phyloP scores from a whole-genome alignment of 2,329 filamentous ascomycete species.

The Monosporascus sp. region DNA sequence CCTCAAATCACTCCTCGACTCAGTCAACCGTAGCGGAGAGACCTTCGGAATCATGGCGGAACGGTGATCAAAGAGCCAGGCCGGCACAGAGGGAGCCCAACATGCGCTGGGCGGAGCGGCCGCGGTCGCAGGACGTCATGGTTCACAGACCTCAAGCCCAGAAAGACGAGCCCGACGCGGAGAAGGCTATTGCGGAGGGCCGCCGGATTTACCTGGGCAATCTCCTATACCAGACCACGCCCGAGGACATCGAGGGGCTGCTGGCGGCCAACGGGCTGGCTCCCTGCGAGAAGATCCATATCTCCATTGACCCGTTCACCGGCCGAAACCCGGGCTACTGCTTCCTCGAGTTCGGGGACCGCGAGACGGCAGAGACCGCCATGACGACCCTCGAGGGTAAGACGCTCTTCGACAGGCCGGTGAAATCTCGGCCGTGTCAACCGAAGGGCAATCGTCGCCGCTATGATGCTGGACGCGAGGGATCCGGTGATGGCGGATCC shows the following conservation, averaged over 20 bases:
- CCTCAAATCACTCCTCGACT: neutral
- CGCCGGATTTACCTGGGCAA: constrained; percentile 60
- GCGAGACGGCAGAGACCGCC: constrained; percentile 51
- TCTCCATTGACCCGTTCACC: constrained; percentile 63
- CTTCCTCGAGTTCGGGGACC: constrained; percentile 61
- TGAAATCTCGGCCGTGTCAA: constrained; percentile 62
- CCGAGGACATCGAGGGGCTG: constrained; percentile 30
- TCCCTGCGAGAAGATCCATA: constrained; percentile 52
- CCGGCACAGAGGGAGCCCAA: neutral
- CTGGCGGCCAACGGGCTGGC: constrained; percentile 29
- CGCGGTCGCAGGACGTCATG: constrained; percentile 1
- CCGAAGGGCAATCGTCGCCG: constrained; percentile 36
- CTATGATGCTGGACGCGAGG: constrained; percentile 10
- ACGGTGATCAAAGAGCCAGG: neutral
- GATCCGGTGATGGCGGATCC: constrained; percentile 21
- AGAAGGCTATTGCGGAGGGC: constrained; percentile 22
- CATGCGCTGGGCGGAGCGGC: neutral
- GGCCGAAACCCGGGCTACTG: constrained; percentile 69
- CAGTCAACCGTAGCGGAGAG: neutral
- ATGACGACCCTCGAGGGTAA: constrained; percentile 52
- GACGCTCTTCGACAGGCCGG: constrained; percentile 49
- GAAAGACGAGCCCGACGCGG: constrained; percentile 3
- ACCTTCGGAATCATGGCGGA: neutral
- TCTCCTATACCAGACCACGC: constrained; percentile 50
- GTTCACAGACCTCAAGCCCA: constrained; percentile 1